Evolutionary conservation across 495 filamentous ascomycete genomes (phyloP), one percentile per base, ranked within the genome.

Genomic region (Friedmanniomyces simplex): DNA sequence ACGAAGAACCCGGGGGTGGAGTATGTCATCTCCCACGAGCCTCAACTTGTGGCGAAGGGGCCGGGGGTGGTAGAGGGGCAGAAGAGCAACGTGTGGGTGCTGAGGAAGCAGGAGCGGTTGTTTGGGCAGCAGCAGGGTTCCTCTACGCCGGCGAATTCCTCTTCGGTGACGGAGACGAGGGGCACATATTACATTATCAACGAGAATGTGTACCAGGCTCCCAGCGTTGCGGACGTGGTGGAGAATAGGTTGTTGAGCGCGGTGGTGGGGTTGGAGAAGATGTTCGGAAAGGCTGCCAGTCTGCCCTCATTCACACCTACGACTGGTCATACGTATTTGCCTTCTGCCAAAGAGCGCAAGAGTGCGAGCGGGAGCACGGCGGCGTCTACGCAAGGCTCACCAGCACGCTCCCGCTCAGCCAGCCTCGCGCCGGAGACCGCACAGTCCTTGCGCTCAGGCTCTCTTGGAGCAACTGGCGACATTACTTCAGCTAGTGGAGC

Each of bases 141-240:
- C 22, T 24, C 45, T 7, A 28, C 22, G 16, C 16, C 21, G 16
- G 13, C 20, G 41, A 41, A 16, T n/a, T 24, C 46, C 30, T 83
- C 87, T 54, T 82, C 85, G 59, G 82, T 89, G 64, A 74, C 95
- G 14, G 79, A 72, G 4, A 78, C 94, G 13, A 75, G 89, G 20
- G 78, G 79, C n/a, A 82, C 83, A 1, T 96, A 91, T 65, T 97
- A 87, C 63, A 76, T 96, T 12, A 77, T 91, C 1, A 88, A 87
- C 1, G 87, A 88, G 63, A 85, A 87, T 61, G 82, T 96, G 43
- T 95, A 90, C 66, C 88, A 91, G 85, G 90, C 93, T 8, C 90
- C 94, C 0, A 83, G 81, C 0, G 72, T 96, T 13, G 80, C 79
- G 1, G 89, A 90, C 66, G 77, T 96, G 0, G 65, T 98, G 13